These are phyloP conservation scores for Streptanthus diversifolius DNA, from an alignment of 345 rosid species.

Conservation along the genomic window DNA sequence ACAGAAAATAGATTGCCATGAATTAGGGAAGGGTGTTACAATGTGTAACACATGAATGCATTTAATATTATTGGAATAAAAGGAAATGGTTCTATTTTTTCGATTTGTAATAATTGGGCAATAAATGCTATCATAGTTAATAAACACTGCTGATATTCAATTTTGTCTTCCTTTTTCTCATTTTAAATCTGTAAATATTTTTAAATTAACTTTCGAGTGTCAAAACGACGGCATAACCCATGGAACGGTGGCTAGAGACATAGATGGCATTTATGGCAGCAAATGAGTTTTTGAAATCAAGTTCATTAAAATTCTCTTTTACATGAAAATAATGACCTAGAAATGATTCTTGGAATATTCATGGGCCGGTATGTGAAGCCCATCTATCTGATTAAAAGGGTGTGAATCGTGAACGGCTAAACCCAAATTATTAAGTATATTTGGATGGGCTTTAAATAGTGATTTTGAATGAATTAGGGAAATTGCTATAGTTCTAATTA, in stretches of 20 bases:
- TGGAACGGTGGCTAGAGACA: neutral
- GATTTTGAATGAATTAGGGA: too few relatives aligned
- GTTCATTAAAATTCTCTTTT: neutral
- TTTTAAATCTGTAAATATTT: neutral
- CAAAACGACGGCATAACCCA: neutral
- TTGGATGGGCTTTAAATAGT: too few relatives aligned
- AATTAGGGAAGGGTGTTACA: slow-evolving; percentile 36
- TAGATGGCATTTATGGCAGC: neutral
- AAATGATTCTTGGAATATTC: neutral
- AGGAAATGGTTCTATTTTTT: neutral
- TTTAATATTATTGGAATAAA: slow-evolving; percentile 31
- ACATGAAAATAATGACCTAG: neutral
- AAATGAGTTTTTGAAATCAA: neutral
- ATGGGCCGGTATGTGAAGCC: neutral
- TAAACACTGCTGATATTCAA: slow-evolving; percentile 9
- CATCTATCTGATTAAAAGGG: neutral
- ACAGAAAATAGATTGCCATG: slow-evolving; percentile 29
- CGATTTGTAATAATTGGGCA: slow-evolving; percentile 30
- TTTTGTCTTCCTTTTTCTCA: too few relatives aligned
- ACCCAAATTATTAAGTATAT: too few relatives aligned
- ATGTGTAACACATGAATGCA: slow-evolving; percentile 40
- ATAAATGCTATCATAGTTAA: slow-evolving; percentile 29
- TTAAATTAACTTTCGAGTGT: neutral
- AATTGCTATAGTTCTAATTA: too few relatives aligned
- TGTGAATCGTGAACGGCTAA: too few relatives aligned